phyloP scores from a whole-genome alignment of 1,284 basidiomycete species.

The Microbotryum lychnidis-dioicae region DNA sequence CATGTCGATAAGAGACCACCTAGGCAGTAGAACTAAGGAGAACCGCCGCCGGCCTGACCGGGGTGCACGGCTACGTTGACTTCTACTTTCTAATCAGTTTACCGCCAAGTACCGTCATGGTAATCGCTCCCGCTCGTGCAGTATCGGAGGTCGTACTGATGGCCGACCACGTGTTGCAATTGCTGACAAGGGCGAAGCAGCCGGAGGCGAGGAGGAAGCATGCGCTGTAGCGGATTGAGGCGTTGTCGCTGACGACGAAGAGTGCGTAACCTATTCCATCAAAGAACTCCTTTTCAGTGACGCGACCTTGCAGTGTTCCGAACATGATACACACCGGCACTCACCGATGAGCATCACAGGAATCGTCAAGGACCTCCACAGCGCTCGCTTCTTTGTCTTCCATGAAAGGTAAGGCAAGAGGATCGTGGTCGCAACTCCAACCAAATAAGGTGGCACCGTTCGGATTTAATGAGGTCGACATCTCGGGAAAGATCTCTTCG shows the following conservation, averaged over 20 bases:
- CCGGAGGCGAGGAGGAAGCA: too few species aligned
- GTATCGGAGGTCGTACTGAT: constrained; percentile 38
- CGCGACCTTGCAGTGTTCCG: too few species aligned
- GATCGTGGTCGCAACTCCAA: constrained; percentile 32
- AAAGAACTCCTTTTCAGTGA: too few species aligned
- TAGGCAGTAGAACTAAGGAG: neutral
- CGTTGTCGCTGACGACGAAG: too few species aligned
- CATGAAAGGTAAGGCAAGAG: constrained; percentile 33
- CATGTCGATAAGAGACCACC: constrained; percentile 37
- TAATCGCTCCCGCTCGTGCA: constrained; percentile 35
- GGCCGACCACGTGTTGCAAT: constrained; percentile 18
- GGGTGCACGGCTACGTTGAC: too few species aligned
- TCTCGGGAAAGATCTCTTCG: constrained; percentile 38
- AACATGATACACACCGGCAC: too few species aligned
- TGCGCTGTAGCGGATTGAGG: too few species aligned
- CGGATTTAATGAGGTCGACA: constrained; percentile 38
- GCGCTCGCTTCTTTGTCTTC: constrained; percentile 35
- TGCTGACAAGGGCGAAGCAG: too few species aligned
- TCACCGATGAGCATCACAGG: constrained; percentile 34
- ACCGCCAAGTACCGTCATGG: constrained; percentile 35
- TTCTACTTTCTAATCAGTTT: constrained; percentile 15
- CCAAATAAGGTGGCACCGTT: constrained; percentile 40
- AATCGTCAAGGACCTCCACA: constrained; percentile 34
- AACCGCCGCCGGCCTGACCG: too few species aligned
- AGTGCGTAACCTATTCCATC: too few species aligned